Percentiles rank a stretch among this genome's conserved stretches.
Evolutionary conservation across 2,329 filamentous ascomycete genomes (phyloP).

Genomic region (Mariannaea elegans): DNA sequence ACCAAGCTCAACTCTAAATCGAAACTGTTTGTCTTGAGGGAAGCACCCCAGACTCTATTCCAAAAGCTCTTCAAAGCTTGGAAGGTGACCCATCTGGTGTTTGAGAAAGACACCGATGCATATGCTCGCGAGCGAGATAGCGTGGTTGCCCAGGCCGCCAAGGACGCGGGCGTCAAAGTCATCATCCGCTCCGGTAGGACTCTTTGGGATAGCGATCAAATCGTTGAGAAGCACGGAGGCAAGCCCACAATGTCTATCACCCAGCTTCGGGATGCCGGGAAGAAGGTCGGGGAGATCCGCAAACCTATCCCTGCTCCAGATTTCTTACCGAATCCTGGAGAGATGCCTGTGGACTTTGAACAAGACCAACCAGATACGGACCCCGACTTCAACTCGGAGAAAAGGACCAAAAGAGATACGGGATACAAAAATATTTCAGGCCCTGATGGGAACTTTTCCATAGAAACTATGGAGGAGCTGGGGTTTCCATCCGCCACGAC

Average conservation of each 20-base stretch:
- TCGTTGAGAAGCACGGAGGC: conserved; percentile 71
- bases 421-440: conserved; percentile 71
- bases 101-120: conserved; percentile 81
- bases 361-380: conserved; percentile 59
- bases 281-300: conserved; percentile 69
- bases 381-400: conserved; percentile 68
- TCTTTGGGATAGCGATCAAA: conserved; percentile 76
- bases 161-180: conserved; percentile 72
- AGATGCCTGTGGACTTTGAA: conserved; percentile 67
- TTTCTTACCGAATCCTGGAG: conserved; percentile 70
- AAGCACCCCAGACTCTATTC: conserved; percentile 75
- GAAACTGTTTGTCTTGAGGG: conserved; percentile 76
- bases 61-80: conserved; percentile 78
- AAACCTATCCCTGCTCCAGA: conserved; percentile 68
- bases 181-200: conserved; percentile 72
- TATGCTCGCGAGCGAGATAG: conserved; percentile 74
- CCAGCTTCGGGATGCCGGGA: conserved; percentile 71
- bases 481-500: conserved; percentile 72
- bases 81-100: conserved; percentile 79
- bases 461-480: conserved; percentile 77
- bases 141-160: conserved; percentile 65
- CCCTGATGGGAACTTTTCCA: conserved; percentile 72
- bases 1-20: conserved; percentile 74
- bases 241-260: conserved; percentile 79
- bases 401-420: conserved; percentile 62